These are phyloP conservation scores for Dothiorella sarmentorum DNA, from an alignment of 2,329 filamentous ascomycete species.

Conservation along the genomic window DNA sequence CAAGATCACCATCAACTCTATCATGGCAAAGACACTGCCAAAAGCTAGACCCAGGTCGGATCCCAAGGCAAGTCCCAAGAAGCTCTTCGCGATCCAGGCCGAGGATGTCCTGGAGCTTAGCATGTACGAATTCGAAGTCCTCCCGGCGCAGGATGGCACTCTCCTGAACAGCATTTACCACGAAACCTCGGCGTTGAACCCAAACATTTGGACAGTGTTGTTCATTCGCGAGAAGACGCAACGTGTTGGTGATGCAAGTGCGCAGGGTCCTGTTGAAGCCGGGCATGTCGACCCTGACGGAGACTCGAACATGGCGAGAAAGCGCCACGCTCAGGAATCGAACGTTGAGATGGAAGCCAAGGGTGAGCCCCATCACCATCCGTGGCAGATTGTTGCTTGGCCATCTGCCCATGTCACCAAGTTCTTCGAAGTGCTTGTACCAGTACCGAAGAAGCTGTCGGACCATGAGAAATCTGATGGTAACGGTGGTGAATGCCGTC, in stretches of 20 bases:
- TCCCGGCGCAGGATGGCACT: background rate
- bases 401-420: background rate
- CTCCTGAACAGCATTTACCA: background rate
- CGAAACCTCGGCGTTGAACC: background rate
- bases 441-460: background rate
- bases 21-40: background rate
- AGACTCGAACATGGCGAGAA: background rate
- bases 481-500: too few relatives aligned
- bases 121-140: background rate
- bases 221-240: background rate
- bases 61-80: background rate
- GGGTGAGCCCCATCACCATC: background rate
- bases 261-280: too few relatives aligned
- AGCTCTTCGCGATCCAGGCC: background rate
- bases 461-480: too few relatives aligned
- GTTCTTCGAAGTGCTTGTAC: background rate
- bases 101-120: background rate
- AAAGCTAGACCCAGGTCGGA: too few relatives aligned
- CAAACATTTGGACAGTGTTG: background rate
- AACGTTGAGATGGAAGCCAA: background rate
- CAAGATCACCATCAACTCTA: background rate
- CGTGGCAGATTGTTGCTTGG: conserved; percentile 6
- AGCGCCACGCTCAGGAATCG: background rate
- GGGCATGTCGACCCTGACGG: background rate
- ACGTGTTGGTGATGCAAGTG: background rate